These are phyloP conservation scores for Aspergillus ostianus DNA, from an alignment of 495 filamentous ascomycete species.

Conservation along the genomic window DNA sequence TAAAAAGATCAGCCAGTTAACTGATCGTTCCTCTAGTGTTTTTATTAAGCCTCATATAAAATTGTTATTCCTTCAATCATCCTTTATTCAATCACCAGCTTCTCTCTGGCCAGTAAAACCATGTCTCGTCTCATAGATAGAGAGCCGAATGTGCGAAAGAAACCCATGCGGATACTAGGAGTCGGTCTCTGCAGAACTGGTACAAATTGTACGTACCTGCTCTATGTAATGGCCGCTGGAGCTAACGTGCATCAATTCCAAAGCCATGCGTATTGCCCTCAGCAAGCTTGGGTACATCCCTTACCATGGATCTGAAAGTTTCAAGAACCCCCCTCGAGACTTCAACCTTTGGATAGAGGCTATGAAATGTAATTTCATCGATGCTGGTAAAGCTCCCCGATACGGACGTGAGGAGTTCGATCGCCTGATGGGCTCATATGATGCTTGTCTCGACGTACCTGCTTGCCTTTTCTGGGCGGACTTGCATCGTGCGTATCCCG, in stretches of 20 bases:
- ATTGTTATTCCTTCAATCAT: no score
- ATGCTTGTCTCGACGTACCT: conserved; percentile 10
- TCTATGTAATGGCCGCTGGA: neutral
- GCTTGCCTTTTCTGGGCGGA: conserved; percentile 8
- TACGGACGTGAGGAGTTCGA: conserved; percentile 13
- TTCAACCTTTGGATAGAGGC: conserved; percentile 15
- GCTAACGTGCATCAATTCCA: neutral
- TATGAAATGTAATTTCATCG: conserved; percentile 9
- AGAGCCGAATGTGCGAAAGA: neutral
- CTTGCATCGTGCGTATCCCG: conserved; percentile 6
- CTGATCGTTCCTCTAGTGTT: no score
- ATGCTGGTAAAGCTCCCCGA: neutral
- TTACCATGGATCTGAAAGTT: conserved; percentile 13
- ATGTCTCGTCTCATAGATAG: neutral
- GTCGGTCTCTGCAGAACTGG: neutral
- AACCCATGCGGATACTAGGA: neutral
- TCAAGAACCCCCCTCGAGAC: conserved; percentile 10
- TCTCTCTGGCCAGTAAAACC: neutral
- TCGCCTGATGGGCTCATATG: conserved; percentile 10
- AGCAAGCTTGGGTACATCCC: conserved; percentile 8
- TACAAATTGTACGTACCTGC: neutral
- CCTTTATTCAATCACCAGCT: no score
- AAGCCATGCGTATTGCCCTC: conserved; percentile 4
- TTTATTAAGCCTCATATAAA: no score
- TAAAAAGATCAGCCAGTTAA: no score